Percentiles rank a stretch among this genome's conserved stretches.
Conservation (phyloP, 2,329 filamentous ascomycete species). For the Aurifilum marmelostoma region DNA sequence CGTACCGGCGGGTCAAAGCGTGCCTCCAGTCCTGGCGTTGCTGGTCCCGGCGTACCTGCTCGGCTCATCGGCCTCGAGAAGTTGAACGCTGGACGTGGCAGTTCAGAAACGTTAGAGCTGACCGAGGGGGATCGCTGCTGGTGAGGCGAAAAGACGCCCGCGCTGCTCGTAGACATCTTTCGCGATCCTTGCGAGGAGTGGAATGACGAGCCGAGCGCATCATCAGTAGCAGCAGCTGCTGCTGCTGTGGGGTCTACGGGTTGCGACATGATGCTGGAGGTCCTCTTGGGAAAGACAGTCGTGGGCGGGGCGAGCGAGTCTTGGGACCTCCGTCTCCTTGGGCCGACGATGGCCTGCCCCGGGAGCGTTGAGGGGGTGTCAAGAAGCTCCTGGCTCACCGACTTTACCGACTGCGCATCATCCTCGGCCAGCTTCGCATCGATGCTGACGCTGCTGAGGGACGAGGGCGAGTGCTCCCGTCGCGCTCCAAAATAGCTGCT, state of each 20-base stretch:
- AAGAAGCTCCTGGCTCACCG: constrained; percentile 40
- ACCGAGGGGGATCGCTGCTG: constrained; percentile 80
- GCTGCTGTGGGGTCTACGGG: constrained; percentile 63
- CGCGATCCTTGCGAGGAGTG: constrained; percentile 67
- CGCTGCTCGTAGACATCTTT: constrained; percentile 75
- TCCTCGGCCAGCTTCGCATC: constrained; percentile 26
- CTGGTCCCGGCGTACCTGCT: constrained; percentile 58
- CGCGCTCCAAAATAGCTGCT: constrained; percentile 55
- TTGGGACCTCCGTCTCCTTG: constrained; percentile 52
- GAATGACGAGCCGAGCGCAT: constrained; percentile 59
- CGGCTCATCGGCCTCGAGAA: constrained; percentile 90
- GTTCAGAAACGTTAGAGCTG: constrained; percentile 74
- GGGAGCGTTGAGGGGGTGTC: constrained; percentile 40
- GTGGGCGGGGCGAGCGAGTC: constrained; percentile 43
- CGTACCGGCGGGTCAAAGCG: constrained; percentile 59
- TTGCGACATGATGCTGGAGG: constrained; percentile 65
- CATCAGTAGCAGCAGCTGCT: constrained; percentile 59
- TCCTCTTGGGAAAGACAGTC: constrained; percentile 50
- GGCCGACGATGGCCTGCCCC: constrained; percentile 43
- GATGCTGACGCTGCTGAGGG: constrained; percentile 45
- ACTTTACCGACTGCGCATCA: constrained; percentile 34
- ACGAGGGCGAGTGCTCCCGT: constrained; percentile 61
- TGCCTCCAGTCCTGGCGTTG: constrained; percentile 25
- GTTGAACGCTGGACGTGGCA: constrained; percentile 81
- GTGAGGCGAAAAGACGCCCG: constrained; percentile 57